A percentile compares a stretch with the other conserved stretches of the same genome.
Conservation (phyloP, 352 stramenopile genomes). For the Phytophthora ramorum region DNA sequence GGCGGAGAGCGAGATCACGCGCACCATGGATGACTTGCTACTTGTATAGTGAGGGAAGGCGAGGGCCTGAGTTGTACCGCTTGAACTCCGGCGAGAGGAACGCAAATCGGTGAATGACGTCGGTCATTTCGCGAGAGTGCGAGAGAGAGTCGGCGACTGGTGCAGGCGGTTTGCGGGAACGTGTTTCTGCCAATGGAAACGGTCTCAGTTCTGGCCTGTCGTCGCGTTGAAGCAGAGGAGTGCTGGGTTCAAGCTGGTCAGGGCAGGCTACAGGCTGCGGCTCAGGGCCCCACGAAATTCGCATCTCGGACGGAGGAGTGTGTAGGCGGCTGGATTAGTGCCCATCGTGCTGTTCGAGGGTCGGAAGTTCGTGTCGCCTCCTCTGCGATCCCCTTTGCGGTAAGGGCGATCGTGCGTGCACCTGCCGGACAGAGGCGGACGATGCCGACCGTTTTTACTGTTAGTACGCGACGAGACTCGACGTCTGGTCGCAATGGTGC, state of each 20-base stretch:
- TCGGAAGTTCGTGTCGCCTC: conserved; percentile 18
- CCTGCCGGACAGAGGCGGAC: conserved; percentile 11
- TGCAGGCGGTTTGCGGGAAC: conserved; percentile 24
- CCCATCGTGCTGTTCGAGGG: conserved; percentile 1
- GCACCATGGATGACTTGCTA: conserved; percentile 31
- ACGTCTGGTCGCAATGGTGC: too few relatives aligned
- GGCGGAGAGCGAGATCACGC: conserved; percentile 35
- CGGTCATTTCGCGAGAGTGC: neutral
- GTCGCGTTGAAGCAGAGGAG: neutral
- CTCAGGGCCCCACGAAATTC: too few relatives aligned
- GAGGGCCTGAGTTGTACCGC: conserved; percentile 17
- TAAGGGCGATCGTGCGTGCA: conserved; percentile 28
- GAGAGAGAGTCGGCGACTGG: conserved; percentile 21
- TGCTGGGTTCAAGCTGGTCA: neutral
- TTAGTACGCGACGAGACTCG: conserved; percentile 7
- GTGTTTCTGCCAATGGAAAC: conserved; percentile 20
- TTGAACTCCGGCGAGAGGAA: conserved; percentile 2
- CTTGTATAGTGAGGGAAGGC: neutral
- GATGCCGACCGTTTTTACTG: conserved; percentile 23
- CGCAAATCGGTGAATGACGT: conserved; percentile 36
- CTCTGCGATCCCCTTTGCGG: conserved; percentile 9
- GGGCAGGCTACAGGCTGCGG: neutral
- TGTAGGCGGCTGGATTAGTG: neutral
- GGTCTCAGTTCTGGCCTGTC: conserved; percentile 9
- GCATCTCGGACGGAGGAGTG: too few relatives aligned